A percentile compares a stretch with the other conserved stretches of the same genome.
Conservation (phyloP, 208 protist genomes). For the Angomonas desouzai region DNA sequence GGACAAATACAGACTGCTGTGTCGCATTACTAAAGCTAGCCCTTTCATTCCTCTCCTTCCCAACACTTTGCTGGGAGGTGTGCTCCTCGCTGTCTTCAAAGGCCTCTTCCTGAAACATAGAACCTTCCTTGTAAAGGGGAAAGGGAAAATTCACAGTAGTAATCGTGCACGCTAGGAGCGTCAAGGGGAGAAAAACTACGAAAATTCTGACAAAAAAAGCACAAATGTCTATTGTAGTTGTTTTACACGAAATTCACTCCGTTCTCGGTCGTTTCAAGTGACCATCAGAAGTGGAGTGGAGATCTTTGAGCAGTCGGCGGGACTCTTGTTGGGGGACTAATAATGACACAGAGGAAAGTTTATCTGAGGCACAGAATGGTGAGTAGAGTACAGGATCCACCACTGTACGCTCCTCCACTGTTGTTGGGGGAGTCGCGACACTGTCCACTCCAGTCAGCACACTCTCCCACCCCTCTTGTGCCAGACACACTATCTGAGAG, state of each 20-base stretch:
- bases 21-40: neutral
- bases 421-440: neutral
- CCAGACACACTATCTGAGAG: neutral
- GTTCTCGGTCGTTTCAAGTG: neutral
- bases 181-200: too few species aligned
- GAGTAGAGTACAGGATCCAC: neutral
- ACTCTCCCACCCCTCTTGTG: neutral
- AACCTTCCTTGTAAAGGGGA: neutral
- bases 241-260: neutral
- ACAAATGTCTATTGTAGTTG: too few species aligned
- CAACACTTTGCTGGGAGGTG: neutral
- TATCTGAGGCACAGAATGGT: neutral
- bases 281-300: too few species aligned
- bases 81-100: slow-evolving; percentile 31
- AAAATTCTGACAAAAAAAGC: too few species aligned
- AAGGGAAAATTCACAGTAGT: neutral
- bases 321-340: neutral
- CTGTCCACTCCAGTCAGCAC: neutral
- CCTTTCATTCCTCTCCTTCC: neutral
- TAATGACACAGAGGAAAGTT: neutral
- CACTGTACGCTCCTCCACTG: neutral
- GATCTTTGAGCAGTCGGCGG: neutral
- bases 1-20: slow-evolving; percentile 7
- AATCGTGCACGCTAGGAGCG: neutral
- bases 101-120: slow-evolving; percentile 43